These are phyloP conservation scores for Coniella lustricola DNA, from an alignment of 2,329 filamentous ascomycete genomes.

Conservation along the genomic window DNA sequence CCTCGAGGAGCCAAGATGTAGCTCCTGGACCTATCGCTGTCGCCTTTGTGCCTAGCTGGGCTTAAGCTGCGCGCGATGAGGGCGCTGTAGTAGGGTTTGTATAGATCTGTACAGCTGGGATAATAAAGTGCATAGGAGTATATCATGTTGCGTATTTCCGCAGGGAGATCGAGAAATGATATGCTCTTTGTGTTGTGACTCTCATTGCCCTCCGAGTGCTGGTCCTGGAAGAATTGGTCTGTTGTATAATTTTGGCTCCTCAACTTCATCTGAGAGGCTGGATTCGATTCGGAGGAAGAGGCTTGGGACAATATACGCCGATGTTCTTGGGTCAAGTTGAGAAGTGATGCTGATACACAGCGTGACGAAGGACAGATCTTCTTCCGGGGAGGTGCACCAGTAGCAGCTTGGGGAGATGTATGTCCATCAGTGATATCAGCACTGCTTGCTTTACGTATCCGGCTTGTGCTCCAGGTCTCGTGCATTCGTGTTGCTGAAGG, in stretches of 20 bases:
- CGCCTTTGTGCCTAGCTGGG: background rate
- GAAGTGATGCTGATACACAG: background rate
- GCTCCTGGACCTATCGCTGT: too few species aligned
- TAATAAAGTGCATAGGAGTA: conserved; percentile 25
- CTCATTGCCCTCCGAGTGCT: background rate
- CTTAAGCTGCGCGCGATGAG: background rate
- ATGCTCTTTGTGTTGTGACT: background rate
- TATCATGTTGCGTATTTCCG: conserved; percentile 29
- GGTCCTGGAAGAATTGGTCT: background rate
- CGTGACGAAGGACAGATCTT: background rate
- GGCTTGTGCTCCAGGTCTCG: too few species aligned
- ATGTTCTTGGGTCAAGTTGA: background rate
- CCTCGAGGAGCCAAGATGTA: too few species aligned
- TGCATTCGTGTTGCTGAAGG: background rate
- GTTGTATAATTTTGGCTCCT: too few species aligned
- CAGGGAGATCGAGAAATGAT: conserved; percentile 25
- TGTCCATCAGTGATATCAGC: background rate
- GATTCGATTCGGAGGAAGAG: too few species aligned
- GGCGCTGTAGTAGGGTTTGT: conserved; percentile 24
- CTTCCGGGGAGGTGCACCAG: too few species aligned
- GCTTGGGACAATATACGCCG: too few species aligned
- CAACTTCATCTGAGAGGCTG: too few species aligned
- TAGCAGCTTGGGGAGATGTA: too few species aligned
- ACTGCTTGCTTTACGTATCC: too few species aligned
- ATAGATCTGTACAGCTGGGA: conserved; percentile 24